phyloP scores from a whole-genome alignment of 116 monocot genomes.

The Iris pallida region DNA sequence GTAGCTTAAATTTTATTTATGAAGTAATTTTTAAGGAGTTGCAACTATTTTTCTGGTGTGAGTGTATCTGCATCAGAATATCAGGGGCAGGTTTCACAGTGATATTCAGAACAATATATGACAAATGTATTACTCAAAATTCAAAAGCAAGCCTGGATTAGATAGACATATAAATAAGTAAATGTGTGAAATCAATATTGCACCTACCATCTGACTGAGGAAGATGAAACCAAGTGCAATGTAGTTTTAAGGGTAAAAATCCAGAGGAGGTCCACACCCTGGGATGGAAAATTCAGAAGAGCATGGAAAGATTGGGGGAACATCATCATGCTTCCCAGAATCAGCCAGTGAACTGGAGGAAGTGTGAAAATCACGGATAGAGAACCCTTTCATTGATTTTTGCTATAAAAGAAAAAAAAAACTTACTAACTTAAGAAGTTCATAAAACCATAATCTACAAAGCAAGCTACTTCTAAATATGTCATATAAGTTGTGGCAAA shows the following conservation, averaged over 20 bases:
- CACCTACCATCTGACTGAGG: slow-evolving; percentile 66
- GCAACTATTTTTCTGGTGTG: too few species aligned
- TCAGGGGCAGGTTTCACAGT: too few species aligned
- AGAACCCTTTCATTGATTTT: slow-evolving; percentile 64
- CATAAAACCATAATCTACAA: background rate
- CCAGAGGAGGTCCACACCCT: slow-evolving; percentile 48
- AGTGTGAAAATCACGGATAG: slow-evolving; percentile 25
- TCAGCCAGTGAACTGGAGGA: slow-evolving; percentile 17
- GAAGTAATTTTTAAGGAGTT: too few species aligned
- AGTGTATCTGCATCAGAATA: too few species aligned
- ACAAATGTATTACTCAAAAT: too few species aligned
- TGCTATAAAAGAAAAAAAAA: slow-evolving; percentile 33
- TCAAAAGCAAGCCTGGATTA: too few species aligned
- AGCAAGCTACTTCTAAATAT: slow-evolving; percentile 2
- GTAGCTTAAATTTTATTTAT: too few species aligned
- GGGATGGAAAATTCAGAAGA: slow-evolving; percentile 42
- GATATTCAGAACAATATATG: too few species aligned
- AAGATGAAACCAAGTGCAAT: slow-evolving; percentile 57
- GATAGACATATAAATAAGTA: background rate
- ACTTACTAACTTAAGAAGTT: background rate
- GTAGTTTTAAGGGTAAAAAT: slow-evolving; percentile 74
- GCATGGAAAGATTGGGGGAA: slow-evolving; percentile 17
- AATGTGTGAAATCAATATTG: background rate
- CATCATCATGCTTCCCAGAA: slow-evolving; percentile 25
- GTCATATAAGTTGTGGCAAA: slow-evolving; percentile 65